Evolutionary conservation across 306 rosid species (phyloP).

Genomic region (Sesbania bispinosa): DNA sequence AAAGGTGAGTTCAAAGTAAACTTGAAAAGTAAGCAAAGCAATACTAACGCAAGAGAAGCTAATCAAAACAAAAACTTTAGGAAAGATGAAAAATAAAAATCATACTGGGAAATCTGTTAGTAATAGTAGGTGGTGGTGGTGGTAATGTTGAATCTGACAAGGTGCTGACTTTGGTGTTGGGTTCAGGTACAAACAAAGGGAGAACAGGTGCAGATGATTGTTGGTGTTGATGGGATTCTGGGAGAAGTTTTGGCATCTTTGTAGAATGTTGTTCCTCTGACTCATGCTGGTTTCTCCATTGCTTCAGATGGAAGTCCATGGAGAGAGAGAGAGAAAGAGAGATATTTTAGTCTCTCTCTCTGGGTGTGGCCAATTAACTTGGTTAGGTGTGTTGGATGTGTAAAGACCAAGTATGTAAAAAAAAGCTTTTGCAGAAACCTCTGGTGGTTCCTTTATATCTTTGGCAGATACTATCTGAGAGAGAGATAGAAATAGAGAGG

Average conservation of each 20-base stretch:
- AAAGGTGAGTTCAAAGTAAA: background rate
- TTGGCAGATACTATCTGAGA: constrained; percentile 50
- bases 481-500: background rate
- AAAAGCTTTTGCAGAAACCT: constrained; percentile 37
- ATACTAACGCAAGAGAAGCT: constrained; percentile 4
- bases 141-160: constrained; percentile 52
- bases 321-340: constrained; percentile 35
- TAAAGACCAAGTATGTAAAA: constrained; percentile 41
- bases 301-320: constrained; percentile 86
- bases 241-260: constrained; percentile 74
- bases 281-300: constrained; percentile 87
- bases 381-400: constrained; percentile 31
- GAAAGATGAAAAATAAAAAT: background rate
- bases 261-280: constrained; percentile 79
- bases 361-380: constrained; percentile 14
- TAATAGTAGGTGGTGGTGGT: constrained; percentile 16
- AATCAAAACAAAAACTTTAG: background rate
- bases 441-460: constrained; percentile 42
- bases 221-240: constrained; percentile 52
- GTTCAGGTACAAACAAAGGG: constrained; percentile 69
- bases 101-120: constrained; percentile 64
- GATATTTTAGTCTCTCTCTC: too few relatives aligned
- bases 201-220: constrained; percentile 49
- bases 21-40: constrained; percentile 18
- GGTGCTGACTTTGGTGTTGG: constrained; percentile 47